These are phyloP conservation scores for Spathaspora sp. DNA, from an alignment of 805 yeast genomes.

Conservation along the genomic window DNA sequence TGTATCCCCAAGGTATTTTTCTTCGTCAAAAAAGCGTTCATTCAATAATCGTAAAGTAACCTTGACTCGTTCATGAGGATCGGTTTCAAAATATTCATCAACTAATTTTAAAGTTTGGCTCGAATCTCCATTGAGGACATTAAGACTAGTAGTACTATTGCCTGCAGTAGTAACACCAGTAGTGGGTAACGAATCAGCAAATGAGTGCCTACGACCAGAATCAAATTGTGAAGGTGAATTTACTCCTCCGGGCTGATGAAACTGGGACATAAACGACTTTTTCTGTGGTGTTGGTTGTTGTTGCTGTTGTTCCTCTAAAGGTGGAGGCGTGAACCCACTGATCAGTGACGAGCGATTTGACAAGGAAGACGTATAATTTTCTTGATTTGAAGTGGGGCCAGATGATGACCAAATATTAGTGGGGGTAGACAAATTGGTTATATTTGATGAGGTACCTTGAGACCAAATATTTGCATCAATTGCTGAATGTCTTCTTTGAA, in stretches of 20 bases:
- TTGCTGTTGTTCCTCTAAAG: not conserved
- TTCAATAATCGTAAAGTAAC: slow-evolving; percentile 27
- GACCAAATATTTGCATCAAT: slow-evolving; percentile 5
- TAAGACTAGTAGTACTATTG: not conserved
- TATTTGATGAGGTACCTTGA: not conserved
- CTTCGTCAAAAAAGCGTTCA: slow-evolving; percentile 27
- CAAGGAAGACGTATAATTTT: not conserved
- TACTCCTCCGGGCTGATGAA: not conserved
- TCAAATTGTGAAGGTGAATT: slow-evolving; percentile 6
- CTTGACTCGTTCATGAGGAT: slow-evolving; percentile 36
- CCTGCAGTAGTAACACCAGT: slow-evolving; percentile 1
- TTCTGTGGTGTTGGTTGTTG: not conserved
- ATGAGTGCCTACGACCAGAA: slow-evolving; percentile 10
- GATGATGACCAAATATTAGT: slow-evolving; percentile 5
- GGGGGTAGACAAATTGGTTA: not conserved
- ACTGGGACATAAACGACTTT: not conserved
- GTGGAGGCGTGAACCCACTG: slow-evolving; percentile 5
- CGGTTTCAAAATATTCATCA: slow-evolving; percentile 32
- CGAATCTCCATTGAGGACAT: not conserved
- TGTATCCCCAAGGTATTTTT: slow-evolving; percentile 22
- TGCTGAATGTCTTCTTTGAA: slow-evolving; percentile 3
- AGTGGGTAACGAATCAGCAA: slow-evolving; percentile 6
- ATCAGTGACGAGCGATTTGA: slow-evolving; percentile 7
- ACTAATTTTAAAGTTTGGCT: slow-evolving; percentile 16
- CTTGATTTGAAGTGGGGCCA: not conserved